Base-by-base conservation (phyloP, 176 grass and related monocot species). In the Puya raimondii region DNA sequence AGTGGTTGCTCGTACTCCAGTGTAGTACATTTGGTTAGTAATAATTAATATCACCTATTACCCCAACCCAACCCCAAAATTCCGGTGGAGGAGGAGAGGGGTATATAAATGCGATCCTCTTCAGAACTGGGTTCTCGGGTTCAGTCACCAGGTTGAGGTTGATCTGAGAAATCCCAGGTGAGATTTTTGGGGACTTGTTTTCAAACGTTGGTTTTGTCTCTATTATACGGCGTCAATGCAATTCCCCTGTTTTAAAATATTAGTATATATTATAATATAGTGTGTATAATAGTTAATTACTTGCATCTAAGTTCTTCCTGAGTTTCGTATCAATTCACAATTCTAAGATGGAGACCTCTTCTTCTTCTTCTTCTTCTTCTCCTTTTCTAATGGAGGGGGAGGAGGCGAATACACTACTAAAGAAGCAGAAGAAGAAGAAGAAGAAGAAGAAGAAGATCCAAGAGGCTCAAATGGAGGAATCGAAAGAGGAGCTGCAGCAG, bases 401-500 rank as follows among this genome's bases (percentile, higher is more conserved):
- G 56, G 27, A 67, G 0, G 27, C 2, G 65, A 10, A 22, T 65
- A 15, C 25, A 4, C 63, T 63, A 50, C 26, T 66, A 69, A 84
- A 72, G 78, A 78, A 68, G 53, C 74, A 84, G 81, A 78, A 81
- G 53, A 49, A 73, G 23, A 70, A 71, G 66, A 61, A 75, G 70
- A 80, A 81, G 51, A 78, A 72, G 48, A 64, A 4, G 4, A 66
- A 52, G 76, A 68, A n/a, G n/a, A n/a, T n/a, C 63, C 51, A 58
- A 50, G 47, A 51, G 65, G 70, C 12, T 29, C 64, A 76, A 17
- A 76, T 79, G 79, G 70, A 70, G 58, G 79, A 68, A 47, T 63
- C 65, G 23, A 0, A 74, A 83, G 81, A 87, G 87, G 70, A 69
- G 81, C 79, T 80, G 54, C 78, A 79, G 72, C 57, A 53, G 78